These are phyloP conservation scores for Phytophthora tubulina DNA, from an alignment of 352 stramenopile genomes.

Conservation along the genomic window DNA sequence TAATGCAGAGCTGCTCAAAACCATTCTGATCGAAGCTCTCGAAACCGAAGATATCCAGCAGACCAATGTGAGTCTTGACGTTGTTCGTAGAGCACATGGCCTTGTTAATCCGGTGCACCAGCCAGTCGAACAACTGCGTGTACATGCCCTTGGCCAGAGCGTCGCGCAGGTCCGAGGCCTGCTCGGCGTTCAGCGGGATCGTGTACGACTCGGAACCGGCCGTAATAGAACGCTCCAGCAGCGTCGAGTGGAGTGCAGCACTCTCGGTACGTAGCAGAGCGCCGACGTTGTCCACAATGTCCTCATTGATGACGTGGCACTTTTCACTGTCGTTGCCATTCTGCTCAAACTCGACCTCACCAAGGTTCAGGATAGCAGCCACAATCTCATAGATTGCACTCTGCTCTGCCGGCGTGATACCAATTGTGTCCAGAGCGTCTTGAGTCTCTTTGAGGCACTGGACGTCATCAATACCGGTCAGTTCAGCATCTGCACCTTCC, in stretches of 20 bases:
- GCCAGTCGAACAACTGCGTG: constrained; percentile 96
- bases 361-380: constrained; percentile 97
- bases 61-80: constrained; percentile 86
- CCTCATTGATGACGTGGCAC: constrained; percentile 61
- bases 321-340: constrained; percentile 60
- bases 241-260: constrained; percentile 83
- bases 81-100: constrained; percentile 82
- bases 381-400: constrained; percentile 95
- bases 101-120: constrained; percentile 92
- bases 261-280: constrained; percentile 69
- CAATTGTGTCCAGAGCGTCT: constrained; percentile 91
- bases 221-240: constrained; percentile 93
- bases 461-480: constrained; percentile 75
- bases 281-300: constrained; percentile 66
- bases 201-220: constrained; percentile 94
- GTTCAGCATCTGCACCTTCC: constrained; percentile 57
- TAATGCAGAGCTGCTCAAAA: constrained; percentile 94
- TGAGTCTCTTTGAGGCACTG: constrained; percentile 87
- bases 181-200: constrained; percentile 89
- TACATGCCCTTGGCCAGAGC: constrained; percentile 97
- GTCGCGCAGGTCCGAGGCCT: constrained; percentile 93
- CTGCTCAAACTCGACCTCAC: constrained; percentile 94
- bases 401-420: constrained; percentile 89
- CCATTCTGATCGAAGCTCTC: constrained; percentile 92
- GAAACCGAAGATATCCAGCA: constrained; percentile 98